phyloP scores from a whole-genome alignment of 1,284 basidiomycete genomes.

The Malassezia furfur region DNA sequence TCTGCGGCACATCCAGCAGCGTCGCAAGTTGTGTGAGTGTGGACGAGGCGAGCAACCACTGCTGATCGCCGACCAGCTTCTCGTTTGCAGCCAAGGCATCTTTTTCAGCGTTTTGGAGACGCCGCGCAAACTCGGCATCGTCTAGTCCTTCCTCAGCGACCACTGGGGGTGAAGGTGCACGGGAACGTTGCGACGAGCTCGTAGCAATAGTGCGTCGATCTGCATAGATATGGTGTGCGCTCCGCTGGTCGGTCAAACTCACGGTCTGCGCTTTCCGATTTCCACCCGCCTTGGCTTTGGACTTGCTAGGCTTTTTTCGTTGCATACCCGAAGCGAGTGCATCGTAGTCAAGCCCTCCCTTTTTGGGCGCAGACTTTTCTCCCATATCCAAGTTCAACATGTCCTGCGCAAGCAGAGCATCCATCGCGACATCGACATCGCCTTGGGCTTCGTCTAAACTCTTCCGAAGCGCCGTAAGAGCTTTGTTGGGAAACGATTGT shows the following conservation, averaged over 20 bases:
- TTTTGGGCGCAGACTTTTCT: neutral
- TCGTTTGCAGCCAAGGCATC: conserved; percentile 19
- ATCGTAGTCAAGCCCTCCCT: conserved; percentile 26
- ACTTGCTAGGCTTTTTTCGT: neutral
- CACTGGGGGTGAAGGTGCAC: neutral
- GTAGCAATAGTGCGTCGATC: conserved; percentile 19
- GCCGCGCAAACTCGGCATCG: conserved; percentile 31
- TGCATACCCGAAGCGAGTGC: conserved; percentile 16
- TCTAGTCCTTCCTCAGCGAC: conserved; percentile 7
- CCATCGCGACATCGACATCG: conserved; percentile 29
- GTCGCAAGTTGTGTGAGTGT: conserved; percentile 35
- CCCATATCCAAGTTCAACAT: conserved; percentile 9
- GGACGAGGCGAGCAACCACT: conserved; percentile 44
- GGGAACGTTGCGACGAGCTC: conserved; percentile 8
- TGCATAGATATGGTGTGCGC: conserved; percentile 13
- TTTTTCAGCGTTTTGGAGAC: conserved; percentile 30
- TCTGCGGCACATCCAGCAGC: conserved; percentile 26
- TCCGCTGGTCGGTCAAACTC: conserved; percentile 34
- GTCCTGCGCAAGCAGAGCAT: conserved; percentile 32
- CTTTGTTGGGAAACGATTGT: conserved; percentile 18
- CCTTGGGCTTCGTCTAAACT: conserved; percentile 20
- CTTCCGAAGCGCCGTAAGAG: neutral
- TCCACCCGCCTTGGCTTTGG: conserved; percentile 1
- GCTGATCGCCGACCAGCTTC: conserved; percentile 29
- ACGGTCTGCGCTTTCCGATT: conserved; percentile 17